phyloP scores from a whole-genome alignment of 768 basidiomycete genomes.

The Obba rivulosa region DNA sequence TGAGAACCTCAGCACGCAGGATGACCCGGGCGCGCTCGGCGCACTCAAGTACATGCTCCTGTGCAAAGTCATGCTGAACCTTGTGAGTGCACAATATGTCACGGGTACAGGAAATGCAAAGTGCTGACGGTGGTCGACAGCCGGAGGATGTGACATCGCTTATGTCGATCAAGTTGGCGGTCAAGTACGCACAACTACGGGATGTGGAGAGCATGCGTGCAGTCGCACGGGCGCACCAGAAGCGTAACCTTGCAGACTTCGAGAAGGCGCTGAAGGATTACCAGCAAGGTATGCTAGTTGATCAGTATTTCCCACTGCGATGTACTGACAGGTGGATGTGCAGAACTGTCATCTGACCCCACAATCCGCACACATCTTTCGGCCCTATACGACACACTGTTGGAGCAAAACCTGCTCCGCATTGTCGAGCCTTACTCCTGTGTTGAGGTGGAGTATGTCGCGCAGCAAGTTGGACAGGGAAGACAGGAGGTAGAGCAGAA shows the following conservation, averaged over 20 bases:
- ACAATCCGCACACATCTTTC: constrained; percentile 95
- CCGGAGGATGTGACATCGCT: constrained; percentile 91
- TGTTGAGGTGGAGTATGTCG: constrained; percentile 88
- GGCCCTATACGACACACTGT: constrained; percentile 89
- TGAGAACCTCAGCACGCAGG: constrained; percentile 78
- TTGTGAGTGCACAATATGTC: constrained; percentile 72
- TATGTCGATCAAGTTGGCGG: constrained; percentile 79
- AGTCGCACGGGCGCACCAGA: constrained; percentile 90
- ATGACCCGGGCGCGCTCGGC: constrained; percentile 57
- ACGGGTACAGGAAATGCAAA: too few species aligned
- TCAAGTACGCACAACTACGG: constrained; percentile 79
- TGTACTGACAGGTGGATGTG: not conserved
- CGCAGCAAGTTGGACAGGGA: constrained; percentile 80
- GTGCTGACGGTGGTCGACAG: constrained; percentile 44
- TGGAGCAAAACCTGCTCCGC: constrained; percentile 91
- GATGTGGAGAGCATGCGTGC: constrained; percentile 97
- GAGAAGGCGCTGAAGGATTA: constrained; percentile 85
- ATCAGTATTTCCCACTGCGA: not conserved
- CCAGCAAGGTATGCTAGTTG: constrained; percentile 51
- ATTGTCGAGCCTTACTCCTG: constrained; percentile 95
- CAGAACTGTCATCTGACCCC: constrained; percentile 92
- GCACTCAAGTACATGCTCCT: constrained; percentile 97
- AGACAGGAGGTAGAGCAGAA: constrained; percentile 87
- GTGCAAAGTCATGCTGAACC: constrained; percentile 96
- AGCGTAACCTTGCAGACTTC: constrained; percentile 84